Percentiles rank a stretch among this genome's conserved stretches.
These are phyloP conservation scores for Populus trichocarpa DNA, from an alignment of 441 rosid species.

Conservation along the genomic window DNA sequence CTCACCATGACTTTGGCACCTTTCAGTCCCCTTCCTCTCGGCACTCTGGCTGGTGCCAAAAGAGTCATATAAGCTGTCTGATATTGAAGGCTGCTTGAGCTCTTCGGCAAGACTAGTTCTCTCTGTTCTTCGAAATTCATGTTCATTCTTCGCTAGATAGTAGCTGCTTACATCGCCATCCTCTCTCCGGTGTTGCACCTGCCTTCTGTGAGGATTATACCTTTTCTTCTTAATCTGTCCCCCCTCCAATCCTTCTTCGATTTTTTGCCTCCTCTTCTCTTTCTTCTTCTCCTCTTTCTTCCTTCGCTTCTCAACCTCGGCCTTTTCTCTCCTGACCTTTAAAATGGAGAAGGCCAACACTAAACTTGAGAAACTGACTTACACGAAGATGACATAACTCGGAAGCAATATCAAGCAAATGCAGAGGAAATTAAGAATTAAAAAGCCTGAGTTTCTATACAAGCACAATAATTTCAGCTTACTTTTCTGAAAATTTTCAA, in stretches of 20 bases:
- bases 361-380: background rate
- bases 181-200: constrained; percentile 1
- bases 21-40: background rate
- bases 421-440: background rate
- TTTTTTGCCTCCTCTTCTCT: background rate
- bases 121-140: constrained; percentile 8
- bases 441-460: background rate
- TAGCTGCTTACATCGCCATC: background rate
- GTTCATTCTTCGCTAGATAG: background rate
- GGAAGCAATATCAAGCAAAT: background rate
- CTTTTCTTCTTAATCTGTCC: background rate
- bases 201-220: background rate
- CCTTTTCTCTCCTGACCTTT: constrained; percentile 16
- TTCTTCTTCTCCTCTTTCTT: constrained; percentile 6
- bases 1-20: background rate
- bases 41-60: constrained; percentile 15
- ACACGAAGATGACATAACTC: background rate
- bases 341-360: background rate
- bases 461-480: background rate
- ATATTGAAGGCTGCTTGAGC: background rate
- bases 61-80: constrained; percentile 13
- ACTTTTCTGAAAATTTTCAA: background rate
- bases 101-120: constrained; percentile 11
- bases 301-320: constrained; percentile 10
- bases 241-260: background rate